Percentiles rank a stretch among this genome's conserved stretches.
These are phyloP conservation scores for Penicillium sp. DNA, from an alignment of 2,329 filamentous ascomycete species.

Conservation along the genomic window DNA sequence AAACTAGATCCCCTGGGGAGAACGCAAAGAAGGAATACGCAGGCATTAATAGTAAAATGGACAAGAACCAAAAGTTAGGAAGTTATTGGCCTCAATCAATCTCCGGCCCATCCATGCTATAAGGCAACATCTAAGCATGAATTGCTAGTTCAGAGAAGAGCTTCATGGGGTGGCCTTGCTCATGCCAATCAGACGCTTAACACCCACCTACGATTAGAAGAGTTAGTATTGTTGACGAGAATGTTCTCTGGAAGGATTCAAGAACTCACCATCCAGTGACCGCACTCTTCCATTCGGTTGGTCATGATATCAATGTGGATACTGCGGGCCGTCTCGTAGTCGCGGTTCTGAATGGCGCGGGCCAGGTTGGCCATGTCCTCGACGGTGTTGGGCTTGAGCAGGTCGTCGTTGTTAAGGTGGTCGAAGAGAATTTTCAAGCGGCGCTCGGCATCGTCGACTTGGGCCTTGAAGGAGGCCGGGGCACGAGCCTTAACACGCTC, in stretches of 20 bases:
- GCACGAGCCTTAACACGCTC: constrained; percentile 81
- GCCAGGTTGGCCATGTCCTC: constrained; percentile 49
- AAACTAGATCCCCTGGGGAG: constrained; percentile 9
- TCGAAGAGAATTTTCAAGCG: constrained; percentile 91
- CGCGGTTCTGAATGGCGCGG: constrained; percentile 60
- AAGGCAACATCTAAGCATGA: neutral
- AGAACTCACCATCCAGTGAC: constrained; percentile 75
- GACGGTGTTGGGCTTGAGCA: constrained; percentile 69
- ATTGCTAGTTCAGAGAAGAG: neutral
- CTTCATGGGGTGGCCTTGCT: constrained; percentile 21
- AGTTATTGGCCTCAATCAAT: constrained; percentile 5
- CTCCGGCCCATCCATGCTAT: constrained; percentile 4
- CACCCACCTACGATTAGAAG: constrained; percentile 15
- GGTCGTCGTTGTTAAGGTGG: constrained; percentile 90
- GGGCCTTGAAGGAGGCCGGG: constrained; percentile 75
- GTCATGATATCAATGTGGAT: constrained; percentile 71
- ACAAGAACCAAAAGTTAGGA: constrained; percentile 17
- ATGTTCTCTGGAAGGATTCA: neutral
- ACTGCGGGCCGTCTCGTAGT: constrained; percentile 62
- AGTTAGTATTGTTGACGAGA: constrained; percentile 1
- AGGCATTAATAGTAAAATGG: constrained; percentile 22
- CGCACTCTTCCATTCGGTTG: constrained; percentile 73
- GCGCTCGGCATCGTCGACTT: constrained; percentile 92
- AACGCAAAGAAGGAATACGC: constrained; percentile 14
- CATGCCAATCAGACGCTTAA: constrained; percentile 23